These are phyloP conservation scores for Barnettozyma sp. DNA, from an alignment of 805 yeast species.

Conservation along the genomic window DNA sequence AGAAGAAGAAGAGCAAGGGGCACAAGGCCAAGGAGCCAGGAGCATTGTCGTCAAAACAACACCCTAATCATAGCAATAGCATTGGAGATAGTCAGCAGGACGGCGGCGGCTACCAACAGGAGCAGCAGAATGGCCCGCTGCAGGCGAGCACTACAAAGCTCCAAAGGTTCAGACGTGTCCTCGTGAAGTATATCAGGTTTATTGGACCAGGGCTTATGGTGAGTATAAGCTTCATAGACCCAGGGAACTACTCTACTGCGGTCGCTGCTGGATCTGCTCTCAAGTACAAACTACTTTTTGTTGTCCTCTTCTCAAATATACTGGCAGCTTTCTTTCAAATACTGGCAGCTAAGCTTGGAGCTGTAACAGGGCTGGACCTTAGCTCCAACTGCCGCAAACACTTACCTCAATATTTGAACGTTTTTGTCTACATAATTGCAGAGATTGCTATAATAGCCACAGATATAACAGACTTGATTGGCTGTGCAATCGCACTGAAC, in stretches of 20 bases:
- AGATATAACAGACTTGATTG: slow-evolving; percentile 94
- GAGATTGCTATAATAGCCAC: slow-evolving; percentile 92
- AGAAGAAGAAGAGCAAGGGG: background rate
- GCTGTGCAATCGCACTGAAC: slow-evolving; percentile 92
- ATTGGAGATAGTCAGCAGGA: no score
- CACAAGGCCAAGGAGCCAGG: no score
- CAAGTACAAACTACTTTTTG: slow-evolving; percentile 70
- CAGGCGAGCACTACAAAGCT: slow-evolving; percentile 6
- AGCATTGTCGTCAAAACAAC: no score
- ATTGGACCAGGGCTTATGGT: slow-evolving; percentile 97
- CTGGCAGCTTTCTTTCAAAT: slow-evolving; percentile 85
- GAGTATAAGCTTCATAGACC: slow-evolving; percentile 93
- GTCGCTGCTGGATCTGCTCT: slow-evolving; percentile 91
- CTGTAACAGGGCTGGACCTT: slow-evolving; percentile 88
- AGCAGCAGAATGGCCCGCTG: no score
- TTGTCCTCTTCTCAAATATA: slow-evolving; percentile 70
- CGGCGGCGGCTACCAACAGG: no score
- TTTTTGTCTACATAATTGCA: slow-evolving; percentile 65
- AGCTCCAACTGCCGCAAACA: slow-evolving; percentile 82
- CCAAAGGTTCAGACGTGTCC: slow-evolving; percentile 7
- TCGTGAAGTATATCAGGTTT: slow-evolving; percentile 41
- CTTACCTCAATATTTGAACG: slow-evolving; percentile 53
- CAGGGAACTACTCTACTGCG: slow-evolving; percentile 94
- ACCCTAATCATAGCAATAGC: no score
- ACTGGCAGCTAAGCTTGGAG: slow-evolving; percentile 81